Evolutionary conservation across 495 filamentous ascomycete species (phyloP).

Genomic region (Lophiostoma macrostomum): DNA sequence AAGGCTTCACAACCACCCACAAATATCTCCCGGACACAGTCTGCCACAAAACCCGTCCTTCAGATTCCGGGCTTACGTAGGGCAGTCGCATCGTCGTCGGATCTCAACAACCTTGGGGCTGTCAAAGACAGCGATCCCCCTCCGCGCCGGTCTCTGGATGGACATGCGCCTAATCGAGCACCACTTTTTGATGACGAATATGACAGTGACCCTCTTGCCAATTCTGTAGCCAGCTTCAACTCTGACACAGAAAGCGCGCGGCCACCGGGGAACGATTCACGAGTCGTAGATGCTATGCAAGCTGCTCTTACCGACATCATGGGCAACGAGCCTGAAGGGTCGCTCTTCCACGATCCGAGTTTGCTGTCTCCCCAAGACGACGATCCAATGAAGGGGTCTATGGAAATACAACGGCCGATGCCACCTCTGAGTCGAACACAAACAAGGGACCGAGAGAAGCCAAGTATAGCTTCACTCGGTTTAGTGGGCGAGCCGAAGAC

Average conservation of each 20-base stretch:
- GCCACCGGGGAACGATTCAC: constrained; percentile 42
- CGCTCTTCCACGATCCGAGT: constrained; percentile 47
- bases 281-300: constrained; percentile 88
- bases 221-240: constrained; percentile 58
- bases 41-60: constrained; percentile 10
- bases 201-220: constrained; percentile 60
- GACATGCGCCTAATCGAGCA: constrained; percentile 49
- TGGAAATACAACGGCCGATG: constrained; percentile 46
- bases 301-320: constrained; percentile 93
- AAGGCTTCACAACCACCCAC: constrained; percentile 30
- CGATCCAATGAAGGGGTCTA: constrained; percentile 53
- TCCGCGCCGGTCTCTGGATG: constrained; percentile 55
- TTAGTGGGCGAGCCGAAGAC: constrained; percentile 76
- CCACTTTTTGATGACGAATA: constrained; percentile 65
- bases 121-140: constrained; percentile 42
- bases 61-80: constrained; percentile 51
- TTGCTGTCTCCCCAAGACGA: constrained; percentile 48
- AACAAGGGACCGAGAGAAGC: constrained; percentile 54
- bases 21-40: constrained; percentile 28
- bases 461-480: constrained; percentile 85
- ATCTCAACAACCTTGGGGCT: constrained; percentile 48
- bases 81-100: constrained; percentile 57
- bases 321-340: constrained; percentile 63
- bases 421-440: constrained; percentile 47
- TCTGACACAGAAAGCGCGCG: constrained; percentile 37